These are phyloP conservation scores for Entrophospora sp. DNA, from an alignment of 192 early-diverging fungal species.

Conservation along the genomic window DNA sequence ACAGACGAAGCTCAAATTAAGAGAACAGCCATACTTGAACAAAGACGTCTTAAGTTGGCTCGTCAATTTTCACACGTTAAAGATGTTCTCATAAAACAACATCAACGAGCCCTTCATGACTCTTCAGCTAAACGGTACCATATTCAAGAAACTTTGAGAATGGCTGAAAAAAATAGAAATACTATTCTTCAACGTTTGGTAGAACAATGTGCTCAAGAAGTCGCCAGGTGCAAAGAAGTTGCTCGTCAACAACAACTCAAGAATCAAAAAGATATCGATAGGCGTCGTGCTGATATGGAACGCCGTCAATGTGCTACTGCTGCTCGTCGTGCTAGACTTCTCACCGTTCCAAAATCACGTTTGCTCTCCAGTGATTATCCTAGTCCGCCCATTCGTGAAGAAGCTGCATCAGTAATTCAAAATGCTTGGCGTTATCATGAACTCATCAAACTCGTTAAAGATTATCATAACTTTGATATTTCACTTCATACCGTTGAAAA, in stretches of 20 bases:
- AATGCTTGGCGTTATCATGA: slow-evolving; percentile 10
- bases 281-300: slow-evolving; percentile 15
- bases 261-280: slow-evolving; percentile 18
- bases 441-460: neutral
- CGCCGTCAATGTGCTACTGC: slow-evolving; percentile 16
- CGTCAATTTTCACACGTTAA: slow-evolving; percentile 17
- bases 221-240: slow-evolving; percentile 23
- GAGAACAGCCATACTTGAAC: slow-evolving; percentile 21
- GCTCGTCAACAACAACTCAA: slow-evolving; percentile 20
- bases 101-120: slow-evolving; percentile 11
- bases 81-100: slow-evolving; percentile 16
- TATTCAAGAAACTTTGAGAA: slow-evolving; percentile 14
- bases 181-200: slow-evolving; percentile 16
- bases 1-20: slow-evolving; percentile 19
- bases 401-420: slow-evolving; percentile 17
- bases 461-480: slow-evolving; percentile 13
- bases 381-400: neutral
- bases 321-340: slow-evolving; percentile 17
- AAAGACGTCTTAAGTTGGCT: slow-evolving; percentile 19
- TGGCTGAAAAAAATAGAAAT: slow-evolving; percentile 20
- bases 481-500: neutral
- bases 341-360: slow-evolving; percentile 1
- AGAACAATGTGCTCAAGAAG: slow-evolving; percentile 18
- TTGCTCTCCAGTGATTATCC: neutral
- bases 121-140: slow-evolving; percentile 16